phyloP scores from a whole-genome alignment of 2,329 filamentous ascomycete genomes.

The Dactylellina parvicollis region DNA sequence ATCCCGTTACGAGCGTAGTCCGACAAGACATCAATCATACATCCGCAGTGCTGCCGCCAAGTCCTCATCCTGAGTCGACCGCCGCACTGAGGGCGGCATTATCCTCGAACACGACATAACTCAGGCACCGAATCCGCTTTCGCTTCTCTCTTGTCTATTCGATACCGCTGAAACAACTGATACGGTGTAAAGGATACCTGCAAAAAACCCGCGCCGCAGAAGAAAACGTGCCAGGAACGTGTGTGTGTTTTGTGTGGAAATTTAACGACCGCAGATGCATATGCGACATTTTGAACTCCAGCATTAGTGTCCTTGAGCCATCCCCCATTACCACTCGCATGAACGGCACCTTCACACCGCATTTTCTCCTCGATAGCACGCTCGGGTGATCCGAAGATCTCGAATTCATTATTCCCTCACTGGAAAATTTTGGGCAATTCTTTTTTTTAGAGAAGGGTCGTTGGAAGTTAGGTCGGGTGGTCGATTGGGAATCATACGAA shows the following conservation, averaged over 20 bases:
- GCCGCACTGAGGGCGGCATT: too few species aligned
- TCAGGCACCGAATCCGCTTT: too few species aligned
- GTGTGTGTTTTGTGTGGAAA: slow-evolving; percentile 8
- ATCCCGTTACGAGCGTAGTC: slow-evolving; percentile 13
- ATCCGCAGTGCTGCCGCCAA: slow-evolving; percentile 2
- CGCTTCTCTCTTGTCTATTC: too few species aligned
- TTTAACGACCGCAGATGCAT: slow-evolving; percentile 43
- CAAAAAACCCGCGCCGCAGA: slow-evolving; percentile 20
- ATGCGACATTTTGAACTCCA: slow-evolving; percentile 49
- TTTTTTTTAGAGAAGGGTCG: neutral
- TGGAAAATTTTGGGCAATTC: too few species aligned
- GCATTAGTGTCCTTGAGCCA: slow-evolving; percentile 48
- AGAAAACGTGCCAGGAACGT: slow-evolving; percentile 34
- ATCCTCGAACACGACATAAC: too few species aligned
- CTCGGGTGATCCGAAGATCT: slow-evolving; percentile 26
- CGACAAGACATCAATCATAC: slow-evolving; percentile 5
- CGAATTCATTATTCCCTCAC: slow-evolving; percentile 26
- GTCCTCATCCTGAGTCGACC: slow-evolving; percentile 1
- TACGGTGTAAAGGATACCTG: too few species aligned
- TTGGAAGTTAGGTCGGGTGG: slow-evolving; percentile 4
- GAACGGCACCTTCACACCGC: slow-evolving; percentile 17
- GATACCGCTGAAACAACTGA: too few species aligned
- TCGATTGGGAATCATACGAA: neutral
- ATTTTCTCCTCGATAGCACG: slow-evolving; percentile 21
- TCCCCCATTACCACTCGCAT: slow-evolving; percentile 31